Evolutionary conservation across 1,284 basidiomycete species (phyloP).

Genomic region (Fomitopsis pinicola): DNA sequence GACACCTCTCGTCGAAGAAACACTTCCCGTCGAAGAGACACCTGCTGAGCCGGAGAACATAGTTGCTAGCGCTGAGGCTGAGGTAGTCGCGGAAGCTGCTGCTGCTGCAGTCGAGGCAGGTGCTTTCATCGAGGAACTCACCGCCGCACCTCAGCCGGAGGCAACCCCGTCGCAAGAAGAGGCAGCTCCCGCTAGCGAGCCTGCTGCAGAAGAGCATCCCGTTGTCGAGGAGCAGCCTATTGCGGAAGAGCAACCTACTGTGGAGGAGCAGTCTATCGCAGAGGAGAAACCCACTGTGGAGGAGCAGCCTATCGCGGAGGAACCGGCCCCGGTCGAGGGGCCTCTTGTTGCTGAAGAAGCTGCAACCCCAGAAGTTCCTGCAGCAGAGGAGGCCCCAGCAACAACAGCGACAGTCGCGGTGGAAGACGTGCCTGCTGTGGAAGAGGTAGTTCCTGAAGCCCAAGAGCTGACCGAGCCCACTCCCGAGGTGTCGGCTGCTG

Average conservation of each 20-base stretch:
- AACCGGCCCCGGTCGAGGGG: background rate
- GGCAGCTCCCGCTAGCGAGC: background rate
- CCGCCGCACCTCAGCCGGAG: background rate
- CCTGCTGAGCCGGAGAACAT: background rate
- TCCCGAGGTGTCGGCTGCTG: background rate
- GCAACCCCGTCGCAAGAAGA: background rate
- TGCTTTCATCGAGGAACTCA: background rate
- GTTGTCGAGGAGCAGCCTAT: background rate
- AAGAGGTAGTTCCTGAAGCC: background rate
- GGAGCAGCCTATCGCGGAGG: background rate
- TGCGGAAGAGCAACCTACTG: background rate
- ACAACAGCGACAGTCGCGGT: background rate
- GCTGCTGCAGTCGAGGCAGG: background rate
- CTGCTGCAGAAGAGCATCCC: background rate
- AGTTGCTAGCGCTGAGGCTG: background rate
- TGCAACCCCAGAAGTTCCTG: background rate
- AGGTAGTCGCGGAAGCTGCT: background rate
- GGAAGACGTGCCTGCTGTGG: background rate
- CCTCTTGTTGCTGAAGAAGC: background rate
- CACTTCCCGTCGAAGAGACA: background rate
- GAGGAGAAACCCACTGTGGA: slow-evolving; percentile 2
- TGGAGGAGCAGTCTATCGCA: background rate
- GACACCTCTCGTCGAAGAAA: too few relatives aligned
- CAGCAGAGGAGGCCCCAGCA: slow-evolving; percentile 2
- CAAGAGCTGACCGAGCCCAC: background rate